Conservation (phyloP, 1,139 yeast species). For the Spencermartinsiella ligniputridi region DNA sequence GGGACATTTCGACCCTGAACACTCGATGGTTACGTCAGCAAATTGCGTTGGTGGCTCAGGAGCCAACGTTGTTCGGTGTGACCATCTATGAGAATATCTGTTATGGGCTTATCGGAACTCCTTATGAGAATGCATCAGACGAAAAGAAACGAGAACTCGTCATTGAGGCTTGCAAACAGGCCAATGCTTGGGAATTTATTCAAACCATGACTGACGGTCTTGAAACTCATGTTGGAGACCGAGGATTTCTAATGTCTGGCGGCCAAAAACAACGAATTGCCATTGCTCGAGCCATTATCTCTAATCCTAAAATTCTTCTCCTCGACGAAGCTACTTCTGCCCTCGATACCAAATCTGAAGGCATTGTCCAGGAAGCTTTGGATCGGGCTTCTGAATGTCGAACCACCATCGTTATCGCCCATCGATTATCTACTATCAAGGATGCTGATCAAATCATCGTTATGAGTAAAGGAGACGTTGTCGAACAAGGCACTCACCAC, state of each 20-base stretch:
- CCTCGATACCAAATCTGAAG: slow-evolving; percentile 65
- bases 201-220: slow-evolving; percentile 37
- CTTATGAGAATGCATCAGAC: slow-evolving; percentile 42
- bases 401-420: slow-evolving; percentile 77
- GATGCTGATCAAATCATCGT: slow-evolving; percentile 43
- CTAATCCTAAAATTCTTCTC: slow-evolving; percentile 57
- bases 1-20: slow-evolving; percentile 58
- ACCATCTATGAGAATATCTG: slow-evolving; percentile 73
- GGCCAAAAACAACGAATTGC: slow-evolving; percentile 93
- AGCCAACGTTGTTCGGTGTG: slow-evolving; percentile 77
- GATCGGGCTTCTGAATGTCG: slow-evolving; percentile 58
- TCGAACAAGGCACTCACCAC: slow-evolving; percentile 42
- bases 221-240: slow-evolving; percentile 54
- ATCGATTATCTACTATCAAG: slow-evolving; percentile 67
- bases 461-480: slow-evolving; percentile 38
- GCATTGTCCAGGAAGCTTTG: slow-evolving; percentile 46
- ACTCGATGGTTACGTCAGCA: slow-evolving; percentile 67
- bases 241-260: slow-evolving; percentile 58
- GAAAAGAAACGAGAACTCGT: slow-evolving; percentile 32
- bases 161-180: slow-evolving; percentile 36
- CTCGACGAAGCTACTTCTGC: slow-evolving; percentile 83
- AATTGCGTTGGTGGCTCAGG: slow-evolving; percentile 86
- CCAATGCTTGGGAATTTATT: slow-evolving; percentile 41
- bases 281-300: slow-evolving; percentile 72
- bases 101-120: slow-evolving; percentile 60